Evolutionary conservation across 495 filamentous ascomycete species (phyloP).

Genomic region (Podospora fimiseda): DNA sequence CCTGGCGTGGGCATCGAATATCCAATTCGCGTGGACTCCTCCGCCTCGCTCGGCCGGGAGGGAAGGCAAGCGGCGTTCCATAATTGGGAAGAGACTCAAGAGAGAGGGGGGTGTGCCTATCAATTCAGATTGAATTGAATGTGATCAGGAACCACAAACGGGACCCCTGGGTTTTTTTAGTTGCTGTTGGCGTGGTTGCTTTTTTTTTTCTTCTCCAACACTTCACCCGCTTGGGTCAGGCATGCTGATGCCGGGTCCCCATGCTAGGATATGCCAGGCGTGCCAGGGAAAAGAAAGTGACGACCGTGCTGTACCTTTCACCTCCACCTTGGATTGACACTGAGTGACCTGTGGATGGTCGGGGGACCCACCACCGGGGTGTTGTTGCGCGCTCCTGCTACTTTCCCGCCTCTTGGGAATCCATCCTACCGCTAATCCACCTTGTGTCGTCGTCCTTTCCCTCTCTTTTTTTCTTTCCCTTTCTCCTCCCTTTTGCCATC

Average conservation of each 20-base stretch:
- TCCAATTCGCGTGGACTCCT: background rate
- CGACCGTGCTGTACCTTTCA: too few relatives aligned
- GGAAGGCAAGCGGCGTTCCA: slow-evolving; percentile 7
- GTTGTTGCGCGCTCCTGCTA: background rate
- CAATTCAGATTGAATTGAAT: background rate
- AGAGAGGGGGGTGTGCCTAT: slow-evolving; percentile 1
- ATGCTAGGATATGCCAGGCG: too few relatives aligned
- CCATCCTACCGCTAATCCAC: background rate
- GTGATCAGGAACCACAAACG: background rate
- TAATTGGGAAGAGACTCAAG: background rate
- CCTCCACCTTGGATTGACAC: background rate
- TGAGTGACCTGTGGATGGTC: slow-evolving; percentile 1
- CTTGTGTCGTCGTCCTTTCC: slow-evolving; percentile 1
- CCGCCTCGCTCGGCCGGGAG: background rate
- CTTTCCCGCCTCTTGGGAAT: background rate
- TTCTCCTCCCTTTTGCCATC: slow-evolving; percentile 5
- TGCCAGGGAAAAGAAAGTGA: too few relatives aligned
- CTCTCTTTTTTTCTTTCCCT: background rate
- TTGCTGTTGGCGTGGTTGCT: background rate
- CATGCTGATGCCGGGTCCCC: too few relatives aligned
- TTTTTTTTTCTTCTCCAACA: background rate
- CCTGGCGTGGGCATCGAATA: slow-evolving; percentile 7
- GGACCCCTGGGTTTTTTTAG: background rate
- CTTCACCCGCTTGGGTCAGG: background rate
- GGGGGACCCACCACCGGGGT: background rate